These are phyloP conservation scores for Podospora pseudoanserina DNA, from an alignment of 495 filamentous ascomycete species.

Conservation along the genomic window DNA sequence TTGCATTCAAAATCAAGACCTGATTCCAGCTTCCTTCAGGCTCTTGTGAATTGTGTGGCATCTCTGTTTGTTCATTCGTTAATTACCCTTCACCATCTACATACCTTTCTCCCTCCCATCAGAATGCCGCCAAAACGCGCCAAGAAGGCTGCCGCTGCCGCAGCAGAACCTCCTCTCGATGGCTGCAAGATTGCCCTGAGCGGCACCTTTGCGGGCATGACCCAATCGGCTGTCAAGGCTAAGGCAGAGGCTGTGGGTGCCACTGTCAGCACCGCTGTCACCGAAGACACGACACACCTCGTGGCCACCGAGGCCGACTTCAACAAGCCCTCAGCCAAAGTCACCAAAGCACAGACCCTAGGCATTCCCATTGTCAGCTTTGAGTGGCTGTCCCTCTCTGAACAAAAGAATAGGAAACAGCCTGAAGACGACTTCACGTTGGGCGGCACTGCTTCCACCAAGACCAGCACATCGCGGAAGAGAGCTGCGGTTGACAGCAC, in stretches of 20 bases:
- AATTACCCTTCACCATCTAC: too few species aligned
- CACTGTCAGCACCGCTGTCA: slow-evolving; percentile 43
- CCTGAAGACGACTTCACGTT: slow-evolving; percentile 23
- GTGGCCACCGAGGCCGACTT: slow-evolving; percentile 53
- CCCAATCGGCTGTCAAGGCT: slow-evolving; percentile 47
- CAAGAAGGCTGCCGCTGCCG: slow-evolving; percentile 27
- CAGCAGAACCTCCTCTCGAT: slow-evolving; percentile 35
- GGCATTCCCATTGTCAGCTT: slow-evolving; percentile 56
- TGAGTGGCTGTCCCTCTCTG: slow-evolving; percentile 59
- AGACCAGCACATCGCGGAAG: slow-evolving; percentile 21
- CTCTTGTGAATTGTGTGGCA: background rate
- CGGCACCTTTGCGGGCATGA: slow-evolving; percentile 54
- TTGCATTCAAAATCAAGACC: background rate
- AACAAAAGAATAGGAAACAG: slow-evolving; percentile 40
- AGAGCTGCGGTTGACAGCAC: slow-evolving; percentile 17
- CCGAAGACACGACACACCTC: slow-evolving; percentile 55
- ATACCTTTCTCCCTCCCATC: too few species aligned
- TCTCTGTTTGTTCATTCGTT: too few species aligned
- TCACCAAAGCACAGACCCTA: slow-evolving; percentile 46
- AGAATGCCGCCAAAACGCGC: slow-evolving; percentile 28
- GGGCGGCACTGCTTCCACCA: slow-evolving; percentile 4
- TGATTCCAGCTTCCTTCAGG: background rate
- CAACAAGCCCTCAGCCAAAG: slow-evolving; percentile 47
- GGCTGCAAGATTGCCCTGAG: slow-evolving; percentile 55
- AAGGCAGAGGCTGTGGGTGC: slow-evolving; percentile 51